These are phyloP conservation scores for Aspergillus pseudoglaucus DNA, from an alignment of 2,329 filamentous ascomycete genomes.

Conservation along the genomic window DNA sequence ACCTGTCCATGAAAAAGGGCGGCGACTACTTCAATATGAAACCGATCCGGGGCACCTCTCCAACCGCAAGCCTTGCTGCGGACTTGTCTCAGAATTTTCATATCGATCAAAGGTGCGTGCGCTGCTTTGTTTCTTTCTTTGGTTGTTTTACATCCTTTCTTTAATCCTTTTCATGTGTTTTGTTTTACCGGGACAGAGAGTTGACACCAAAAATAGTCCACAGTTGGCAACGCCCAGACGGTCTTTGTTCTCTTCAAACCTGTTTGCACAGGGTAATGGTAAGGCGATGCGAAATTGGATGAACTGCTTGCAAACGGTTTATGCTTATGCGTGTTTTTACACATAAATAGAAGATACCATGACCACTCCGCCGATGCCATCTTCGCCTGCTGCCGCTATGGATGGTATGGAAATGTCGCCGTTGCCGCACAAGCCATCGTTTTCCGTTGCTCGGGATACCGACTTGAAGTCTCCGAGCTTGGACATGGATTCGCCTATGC, in stretches of 20 bases:
- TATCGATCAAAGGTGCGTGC: constrained; percentile 82
- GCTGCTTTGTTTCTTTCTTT: constrained; percentile 16
- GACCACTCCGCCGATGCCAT: constrained; percentile 76
- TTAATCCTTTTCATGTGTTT: neutral
- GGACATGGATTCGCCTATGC: constrained; percentile 39
- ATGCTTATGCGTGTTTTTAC: constrained; percentile 19
- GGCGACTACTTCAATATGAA: constrained; percentile 79
- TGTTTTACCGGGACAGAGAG: constrained; percentile 16
- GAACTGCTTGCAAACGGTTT: neutral
- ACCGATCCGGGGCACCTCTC: constrained; percentile 75
- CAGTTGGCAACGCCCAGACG: constrained; percentile 75
- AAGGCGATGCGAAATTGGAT: constrained; percentile 3
- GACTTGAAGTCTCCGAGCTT: constrained; percentile 69
- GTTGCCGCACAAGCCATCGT: constrained; percentile 76
- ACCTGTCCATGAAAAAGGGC: constrained; percentile 63
- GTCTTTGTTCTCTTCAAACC: constrained; percentile 71
- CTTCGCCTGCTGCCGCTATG: constrained; percentile 64
- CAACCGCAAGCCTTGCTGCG: constrained; percentile 81
- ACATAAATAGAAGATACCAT: constrained; percentile 55
- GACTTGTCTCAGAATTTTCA: constrained; percentile 97
- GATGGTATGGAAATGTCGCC: constrained; percentile 94
- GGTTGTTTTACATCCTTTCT: constrained; percentile 2
- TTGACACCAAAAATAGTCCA: constrained; percentile 55
- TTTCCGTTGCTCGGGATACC: constrained; percentile 52
- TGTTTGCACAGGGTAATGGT: constrained; percentile 54